phyloP scores from a whole-genome alignment of 176 grass and related monocot genomes.

The Phyllostachys edulis region DNA sequence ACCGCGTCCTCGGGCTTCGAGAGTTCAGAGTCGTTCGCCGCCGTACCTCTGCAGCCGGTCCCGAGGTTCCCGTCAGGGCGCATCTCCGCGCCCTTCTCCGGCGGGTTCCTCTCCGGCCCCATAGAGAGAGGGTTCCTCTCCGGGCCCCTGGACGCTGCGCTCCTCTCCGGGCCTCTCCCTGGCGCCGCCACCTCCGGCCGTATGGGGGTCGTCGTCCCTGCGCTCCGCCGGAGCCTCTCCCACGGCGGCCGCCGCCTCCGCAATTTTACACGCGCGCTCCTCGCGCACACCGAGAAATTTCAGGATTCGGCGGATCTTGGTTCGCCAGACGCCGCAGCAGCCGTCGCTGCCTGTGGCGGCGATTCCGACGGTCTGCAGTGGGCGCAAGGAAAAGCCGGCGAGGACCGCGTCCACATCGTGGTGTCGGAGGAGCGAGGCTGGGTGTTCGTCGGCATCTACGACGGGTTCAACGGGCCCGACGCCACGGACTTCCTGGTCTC shows the following conservation, averaged over 20 bases:
- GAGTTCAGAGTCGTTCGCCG: constrained; percentile 85
- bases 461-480: constrained; percentile 98
- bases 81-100: constrained; percentile 56
- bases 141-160: constrained; percentile 63
- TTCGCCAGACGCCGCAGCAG: constrained; percentile 33
- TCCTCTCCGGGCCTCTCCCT: constrained; percentile 65
- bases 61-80: constrained; percentile 71
- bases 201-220: constrained; percentile 12
- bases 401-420: constrained; percentile 87
- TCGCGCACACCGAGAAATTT: constrained; percentile 20
- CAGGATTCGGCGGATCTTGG: constrained; percentile 21
- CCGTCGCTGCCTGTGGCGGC: constrained; percentile 23
- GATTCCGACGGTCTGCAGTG: constrained; percentile 53
- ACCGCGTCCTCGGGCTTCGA: constrained; percentile 53
- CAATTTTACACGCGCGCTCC: constrained; percentile 43
- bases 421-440: constrained; percentile 85
- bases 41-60: constrained; percentile 66
- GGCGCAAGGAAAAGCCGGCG: constrained; percentile 93
- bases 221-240: constrained; percentile 67
- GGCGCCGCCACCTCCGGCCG: constrained; percentile 28
- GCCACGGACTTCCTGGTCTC: constrained; percentile 92
- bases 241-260: constrained; percentile 52
- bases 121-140: constrained; percentile 71
- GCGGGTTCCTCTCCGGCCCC: constrained; percentile 59
- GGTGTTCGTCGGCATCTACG: constrained; percentile 98